Evolutionary conservation across 73 alveolate genomes (phyloP), one percentile per base, ranked within the genome.

Genomic region (Paramecium caudatum): DNA sequence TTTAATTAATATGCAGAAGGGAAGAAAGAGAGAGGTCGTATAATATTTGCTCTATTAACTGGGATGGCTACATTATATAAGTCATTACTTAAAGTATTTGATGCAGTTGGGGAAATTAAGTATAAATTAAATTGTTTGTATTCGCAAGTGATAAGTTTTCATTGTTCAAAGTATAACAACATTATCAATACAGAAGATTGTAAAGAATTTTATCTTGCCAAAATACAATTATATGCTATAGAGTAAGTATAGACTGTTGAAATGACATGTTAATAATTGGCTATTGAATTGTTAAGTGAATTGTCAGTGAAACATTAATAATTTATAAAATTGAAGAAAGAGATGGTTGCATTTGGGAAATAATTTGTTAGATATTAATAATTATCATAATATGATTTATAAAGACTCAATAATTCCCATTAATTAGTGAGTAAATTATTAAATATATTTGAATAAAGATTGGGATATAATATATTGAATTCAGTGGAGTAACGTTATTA

Each of bases 181-280:
- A 74, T 74, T 16, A 74, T 74, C 0, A 74, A 74, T 74, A 74
- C 88, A 12, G 88, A 74, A 8, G 88, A 74, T 74, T 74, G 39
- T 37, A 74, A 74, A 12, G 88, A 74, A 41, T 74, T 74, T 25
- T 74, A 74, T 74, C 21, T 74, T 4, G 88, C 88, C 12, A 74
- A 74, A 41, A 74, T 74, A 21, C 15, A 74, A 74, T 74, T 41
- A 19, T 74, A 74, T 74, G 88, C 88, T 0, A 41, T 41, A 13
- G 88, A 74, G 7, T 15, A 74, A 45, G 65, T 74, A 1, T 43
- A 74, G 43, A 39, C 47, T n/a, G 65, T 74, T 74, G 55, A 74
- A 41, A 21, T 3, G 17, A 19, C 43, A 0, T 37, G 62, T 9
- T 45, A 74, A 45, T 4, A 41, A 12, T n/a, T 43, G 23, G 39